Evolutionary conservation across 768 basidiomycete genomes (phyloP), one percentile per base, ranked within the genome.

Genomic region (Boletus tomentosulus): DNA sequence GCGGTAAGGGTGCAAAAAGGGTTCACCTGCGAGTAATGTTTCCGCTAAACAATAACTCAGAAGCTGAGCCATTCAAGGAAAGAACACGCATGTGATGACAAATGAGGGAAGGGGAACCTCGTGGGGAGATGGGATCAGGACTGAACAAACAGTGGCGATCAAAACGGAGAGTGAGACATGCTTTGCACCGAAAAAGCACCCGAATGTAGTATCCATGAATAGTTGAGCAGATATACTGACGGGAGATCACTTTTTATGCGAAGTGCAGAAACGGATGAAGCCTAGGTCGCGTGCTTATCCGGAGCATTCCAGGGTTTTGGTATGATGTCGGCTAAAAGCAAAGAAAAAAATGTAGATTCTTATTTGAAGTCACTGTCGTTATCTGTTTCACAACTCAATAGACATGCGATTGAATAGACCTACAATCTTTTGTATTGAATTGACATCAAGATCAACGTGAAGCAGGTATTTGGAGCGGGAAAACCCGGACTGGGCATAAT

Each of bases 301-400:
- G 84, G 86, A 34, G 82, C 82, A 90, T 81, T 50, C 87, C 88
- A 48, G 89, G 86, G 71, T 82, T 89, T 48, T 79, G 87, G 86
- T 41, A 85, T 74, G 30, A 86, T 74, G 59, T 90, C 86, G 55
- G 78, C 78, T 54, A 84, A 62, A 45, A 79, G 77, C 84, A 85
- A 90, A 19, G 78, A 74, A 73, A 7, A 87, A 7, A 87, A 57
- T 88, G 84, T 37, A 84, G 62, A 61, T 78, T 79, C 83, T 89
- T 24, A 41, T 48, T 35, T 24, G 25, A 46, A 12, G 50, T 48
- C 35, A 48, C 22, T 13, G 16, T 31, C 27, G 12, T 19, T 30
- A 28, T 57, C 50, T 37, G 16, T 52, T 59, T 28, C 15, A 50
- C 48, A 57, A 50, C 43, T 56, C 19, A 50, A 50, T 28, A 15